phyloP scores from a whole-genome alignment of 495 filamentous ascomycete species.

The Penicillium dipodomyicola region DNA sequence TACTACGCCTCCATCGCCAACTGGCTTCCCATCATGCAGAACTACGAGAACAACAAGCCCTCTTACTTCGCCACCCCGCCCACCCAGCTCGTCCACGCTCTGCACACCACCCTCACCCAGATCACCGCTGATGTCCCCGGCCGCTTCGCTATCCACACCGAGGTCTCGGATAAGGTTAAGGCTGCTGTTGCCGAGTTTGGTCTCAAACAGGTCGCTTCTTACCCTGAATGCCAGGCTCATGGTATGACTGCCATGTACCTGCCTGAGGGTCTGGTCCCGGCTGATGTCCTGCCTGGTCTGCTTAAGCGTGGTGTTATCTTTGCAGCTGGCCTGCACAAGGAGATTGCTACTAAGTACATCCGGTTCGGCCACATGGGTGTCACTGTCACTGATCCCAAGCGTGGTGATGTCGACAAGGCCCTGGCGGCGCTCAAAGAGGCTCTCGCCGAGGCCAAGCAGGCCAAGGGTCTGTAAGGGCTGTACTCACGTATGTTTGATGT shows the following conservation, averaged over 20 bases:
- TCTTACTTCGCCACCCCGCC: constrained; percentile 97
- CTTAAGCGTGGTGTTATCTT: constrained; percentile 90
- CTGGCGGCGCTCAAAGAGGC: constrained; percentile 71
- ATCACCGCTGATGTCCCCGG: constrained; percentile 72
- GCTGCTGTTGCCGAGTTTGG: constrained; percentile 72
- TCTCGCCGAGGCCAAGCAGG: constrained; percentile 63
- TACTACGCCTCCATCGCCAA: constrained; percentile 97
- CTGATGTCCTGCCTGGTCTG: constrained; percentile 81
- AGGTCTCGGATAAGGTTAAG: constrained; percentile 79
- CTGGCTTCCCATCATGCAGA: constrained; percentile 98
- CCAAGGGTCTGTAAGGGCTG: constrained; percentile 42
- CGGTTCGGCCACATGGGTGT: constrained; percentile 95
- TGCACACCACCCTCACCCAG: constrained; percentile 88
- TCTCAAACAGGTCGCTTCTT: constrained; percentile 77
- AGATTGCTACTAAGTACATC: constrained; percentile 69
- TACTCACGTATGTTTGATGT: constrained; percentile 1
- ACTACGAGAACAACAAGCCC: constrained; percentile 95
- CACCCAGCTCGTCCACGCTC: constrained; percentile 88
- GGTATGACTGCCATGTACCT: constrained; percentile 98
- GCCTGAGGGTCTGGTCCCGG: constrained; percentile 73
- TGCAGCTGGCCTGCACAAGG: constrained; percentile 91
- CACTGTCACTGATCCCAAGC: constrained; percentile 59
- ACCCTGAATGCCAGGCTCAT: constrained; percentile 87
- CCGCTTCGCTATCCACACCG: constrained; percentile 75
- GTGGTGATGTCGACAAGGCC: constrained; percentile 76